These are phyloP conservation scores for Arachnopeziza araneosa DNA, from an alignment of 2,329 filamentous ascomycete species.

Conservation along the genomic window DNA sequence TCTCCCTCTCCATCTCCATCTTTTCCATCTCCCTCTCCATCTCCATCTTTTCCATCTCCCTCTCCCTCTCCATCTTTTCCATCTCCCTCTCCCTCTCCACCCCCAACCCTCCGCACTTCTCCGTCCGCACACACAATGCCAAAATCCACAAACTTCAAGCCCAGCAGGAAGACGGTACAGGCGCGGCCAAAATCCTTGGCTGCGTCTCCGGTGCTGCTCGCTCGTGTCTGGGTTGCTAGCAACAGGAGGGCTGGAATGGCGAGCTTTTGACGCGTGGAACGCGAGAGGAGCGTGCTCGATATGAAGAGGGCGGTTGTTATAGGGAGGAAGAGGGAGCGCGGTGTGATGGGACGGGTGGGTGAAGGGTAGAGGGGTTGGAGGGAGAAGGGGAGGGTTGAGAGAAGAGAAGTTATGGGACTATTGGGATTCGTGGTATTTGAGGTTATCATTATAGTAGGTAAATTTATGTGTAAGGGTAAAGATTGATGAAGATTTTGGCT, in stretches of 20 bases:
- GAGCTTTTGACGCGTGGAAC: background rate
- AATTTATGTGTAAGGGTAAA: background rate
- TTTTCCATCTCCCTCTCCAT: too few species aligned
- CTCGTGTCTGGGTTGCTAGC: background rate
- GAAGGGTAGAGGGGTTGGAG: background rate
- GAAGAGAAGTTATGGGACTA: background rate
- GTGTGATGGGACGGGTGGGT: background rate
- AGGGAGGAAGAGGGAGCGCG: constrained; percentile 3
- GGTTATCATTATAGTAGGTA: background rate
- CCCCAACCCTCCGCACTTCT: background rate
- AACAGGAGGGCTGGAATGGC: constrained; percentile 1
- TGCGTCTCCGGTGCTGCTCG: background rate
- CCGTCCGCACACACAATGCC: constrained; percentile 1
- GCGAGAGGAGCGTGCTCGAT: background rate
- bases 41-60: too few species aligned
- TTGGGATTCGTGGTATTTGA: background rate
- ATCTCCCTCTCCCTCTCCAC: background rate
- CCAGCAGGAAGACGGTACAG: constrained; percentile 1
- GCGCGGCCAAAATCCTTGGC: constrained; percentile 4
- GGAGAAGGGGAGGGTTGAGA: too few species aligned
- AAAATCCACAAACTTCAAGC: constrained; percentile 7
- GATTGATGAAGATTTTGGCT: background rate
- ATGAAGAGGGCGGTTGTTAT: background rate
- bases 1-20: too few species aligned
- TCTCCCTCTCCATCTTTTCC: too few species aligned